These are phyloP conservation scores for Purpureocillium lavendulum DNA, from an alignment of 2,329 filamentous ascomycete species.

Conservation along the genomic window DNA sequence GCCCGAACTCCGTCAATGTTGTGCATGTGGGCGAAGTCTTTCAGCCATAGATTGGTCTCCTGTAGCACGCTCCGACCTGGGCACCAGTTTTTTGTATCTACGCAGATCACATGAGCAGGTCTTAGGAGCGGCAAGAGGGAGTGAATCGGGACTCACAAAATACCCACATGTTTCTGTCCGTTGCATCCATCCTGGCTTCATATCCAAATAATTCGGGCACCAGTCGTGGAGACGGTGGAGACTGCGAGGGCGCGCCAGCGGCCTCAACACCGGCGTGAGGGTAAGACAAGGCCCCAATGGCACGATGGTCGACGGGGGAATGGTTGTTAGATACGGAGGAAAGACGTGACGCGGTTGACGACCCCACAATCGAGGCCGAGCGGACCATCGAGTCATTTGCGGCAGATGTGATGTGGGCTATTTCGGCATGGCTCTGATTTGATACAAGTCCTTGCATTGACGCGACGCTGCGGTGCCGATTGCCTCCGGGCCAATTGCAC, in stretches of 20 bases:
- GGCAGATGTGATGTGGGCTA: no score
- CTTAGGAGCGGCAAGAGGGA: no score
- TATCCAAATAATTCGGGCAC: slow-evolving; percentile 14
- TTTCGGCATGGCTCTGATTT: no score
- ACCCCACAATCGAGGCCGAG: no score
- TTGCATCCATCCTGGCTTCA: slow-evolving; percentile 22
- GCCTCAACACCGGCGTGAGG: no score
- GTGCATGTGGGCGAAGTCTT: slow-evolving; percentile 30
- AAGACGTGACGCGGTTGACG: no score
- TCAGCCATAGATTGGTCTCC: slow-evolving; percentile 30
- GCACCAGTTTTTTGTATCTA: slow-evolving; percentile 31
- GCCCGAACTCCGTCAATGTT: slow-evolving; percentile 22
- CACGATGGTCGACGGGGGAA: no score
- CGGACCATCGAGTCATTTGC: no score
- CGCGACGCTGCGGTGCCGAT: not conserved
- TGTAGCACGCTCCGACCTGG: slow-evolving; percentile 29
- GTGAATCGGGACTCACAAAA: slow-evolving; percentile 31
- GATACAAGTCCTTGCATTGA: no score
- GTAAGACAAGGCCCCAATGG: no score
- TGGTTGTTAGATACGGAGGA: no score
- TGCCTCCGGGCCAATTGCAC: slow-evolving; percentile 22
- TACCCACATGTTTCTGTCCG: slow-evolving; percentile 22
- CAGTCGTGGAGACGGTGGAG: no score
- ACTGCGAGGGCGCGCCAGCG: slow-evolving; percentile 8
- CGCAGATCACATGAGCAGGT: not conserved